Base-by-base conservation (phyloP, 345 rosid genomes). In the Trapa incisa region DNA sequence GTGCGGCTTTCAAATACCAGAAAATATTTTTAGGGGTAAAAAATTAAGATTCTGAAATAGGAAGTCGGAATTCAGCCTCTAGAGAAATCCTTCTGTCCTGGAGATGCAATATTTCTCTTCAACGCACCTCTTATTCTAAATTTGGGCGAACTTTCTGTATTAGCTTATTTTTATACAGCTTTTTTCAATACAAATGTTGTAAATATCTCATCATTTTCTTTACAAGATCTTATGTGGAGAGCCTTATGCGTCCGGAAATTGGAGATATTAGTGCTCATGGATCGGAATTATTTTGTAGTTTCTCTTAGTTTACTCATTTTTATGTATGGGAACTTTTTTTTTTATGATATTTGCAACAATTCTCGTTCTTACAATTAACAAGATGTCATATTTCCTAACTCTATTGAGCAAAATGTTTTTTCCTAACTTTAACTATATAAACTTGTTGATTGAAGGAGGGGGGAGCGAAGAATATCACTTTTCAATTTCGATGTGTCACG, bases 401-500 rank as follows among this genome's bases (percentile, higher is more conserved):
- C 29, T 22, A 22, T 22, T 22, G 29, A 22, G 29, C 29, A 22
- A 22, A 22, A 22, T 22, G 0, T 22, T 22, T 22, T 22, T 22
- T 22, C 29, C 29, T 22, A 22, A 22, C 73, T 76, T 80, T 87
- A 78, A 85, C 68, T 66, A 72, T 42, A 56, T 54, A 32, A 76
- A 71, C 41, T 60, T 79, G 48, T 79, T 54, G 64, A 79, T 79
- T 80, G 66, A 77, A 94, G 99, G 95, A 87, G 69, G 92, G 75
- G 56, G 85, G 82, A 65, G 83, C 86, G 22, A 79, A 85, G 85
- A 90, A 81, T 65, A 82, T 94, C 60, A 72, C 85, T 13, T 84
- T 81, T 66, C 95, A 88, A 68, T 87, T 94, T 72, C 97, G 86
- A 47, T 84, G 88, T 42, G 91, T 91, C 74, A 87, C 96, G 0